Conservation (phyloP, 116 monocot genomes). For the Posidonia oceanica region DNA sequence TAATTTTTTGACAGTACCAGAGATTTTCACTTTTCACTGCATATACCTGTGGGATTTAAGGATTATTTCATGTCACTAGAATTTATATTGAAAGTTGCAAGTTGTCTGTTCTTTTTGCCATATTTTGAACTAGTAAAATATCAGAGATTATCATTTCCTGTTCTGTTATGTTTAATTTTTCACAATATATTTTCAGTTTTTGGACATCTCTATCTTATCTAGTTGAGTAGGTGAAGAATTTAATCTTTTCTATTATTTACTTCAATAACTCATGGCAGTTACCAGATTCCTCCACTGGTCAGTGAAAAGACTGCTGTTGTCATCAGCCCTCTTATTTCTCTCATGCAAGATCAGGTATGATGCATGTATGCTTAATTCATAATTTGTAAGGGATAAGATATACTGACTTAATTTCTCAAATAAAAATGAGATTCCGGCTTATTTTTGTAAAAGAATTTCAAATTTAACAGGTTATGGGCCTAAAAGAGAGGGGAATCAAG, state of each 20-base stretch:
- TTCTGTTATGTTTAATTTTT: too few relatives aligned
- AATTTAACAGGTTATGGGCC: conserved; percentile 65
- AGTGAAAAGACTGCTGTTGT: conserved; percentile 66
- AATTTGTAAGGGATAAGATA: background rate
- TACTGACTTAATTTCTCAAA: background rate
- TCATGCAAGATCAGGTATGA: conserved; percentile 97
- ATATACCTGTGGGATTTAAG: too few relatives aligned
- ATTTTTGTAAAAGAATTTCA: background rate
- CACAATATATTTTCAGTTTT: background rate
- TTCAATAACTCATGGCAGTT: conserved; percentile 32
- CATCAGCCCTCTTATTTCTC: conserved; percentile 79
- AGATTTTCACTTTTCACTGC: too few relatives aligned
- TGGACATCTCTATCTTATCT: background rate
- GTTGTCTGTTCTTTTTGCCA: too few relatives aligned
- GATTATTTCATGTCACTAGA: too few relatives aligned
- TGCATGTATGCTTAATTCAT: background rate
- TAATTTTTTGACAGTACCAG: too few relatives aligned
- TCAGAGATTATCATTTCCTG: too few relatives aligned
- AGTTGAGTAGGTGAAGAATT: background rate
- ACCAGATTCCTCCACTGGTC: conserved; percentile 90
- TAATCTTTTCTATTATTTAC: background rate
- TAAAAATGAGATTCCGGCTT: background rate
- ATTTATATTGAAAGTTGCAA: too few relatives aligned
- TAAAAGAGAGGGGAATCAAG: conserved; percentile 72
- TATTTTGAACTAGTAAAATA: too few relatives aligned